Evolutionary conservation across 2,329 filamentous ascomycete genomes (phyloP), one percentile per base, ranked within the genome.

Genomic region (Pestalotiopsis sp.): DNA sequence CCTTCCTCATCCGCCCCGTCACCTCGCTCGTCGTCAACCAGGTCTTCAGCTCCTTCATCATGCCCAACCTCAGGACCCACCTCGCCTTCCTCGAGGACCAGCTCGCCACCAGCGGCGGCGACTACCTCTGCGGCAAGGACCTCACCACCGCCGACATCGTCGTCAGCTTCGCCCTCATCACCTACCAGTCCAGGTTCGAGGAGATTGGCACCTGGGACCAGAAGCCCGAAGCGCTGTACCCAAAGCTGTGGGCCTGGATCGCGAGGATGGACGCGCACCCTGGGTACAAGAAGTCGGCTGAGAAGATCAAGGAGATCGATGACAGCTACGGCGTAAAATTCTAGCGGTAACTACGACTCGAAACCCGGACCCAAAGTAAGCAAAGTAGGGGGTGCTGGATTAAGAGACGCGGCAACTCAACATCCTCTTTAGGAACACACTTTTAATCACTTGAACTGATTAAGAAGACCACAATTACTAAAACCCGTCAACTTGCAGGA

Each of bases 141-240:
- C 79, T 88, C 64, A 85, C 84, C 2, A 82, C 85, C 0, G 86
- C 84, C 6, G 86, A 87, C 69, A 83, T 88, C 67, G 75, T 88
- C 65, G 76, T 88, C 72, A 86, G 84, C 75, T 88, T 85, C 76
- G 82, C 81, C 14, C 76, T 88, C 66, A 80, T 88, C 63, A 80
- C 80, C 10, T 79, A 79, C 44, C 79, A 80, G 71, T 72, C 76
- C 14, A 77, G 77, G 65, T 76, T 85, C 56, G 77, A 81, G 35
- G 72, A 73, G 0, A 77, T 85, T 68, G 83, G 81, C 7, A 73
- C 71, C 30, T 87, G 81, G 77, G 77, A 82, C 66, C 77, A 74
- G 3, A 78, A 77, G 9, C 82, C 82, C 71, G 75, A 74, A 68
- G 71, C 70, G 3, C 73, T 78, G 62, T 83, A 79, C 67, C 86